Evolutionary conservation across 106 monocot species (phyloP).

Genomic region (Agapanthus africanus): DNA sequence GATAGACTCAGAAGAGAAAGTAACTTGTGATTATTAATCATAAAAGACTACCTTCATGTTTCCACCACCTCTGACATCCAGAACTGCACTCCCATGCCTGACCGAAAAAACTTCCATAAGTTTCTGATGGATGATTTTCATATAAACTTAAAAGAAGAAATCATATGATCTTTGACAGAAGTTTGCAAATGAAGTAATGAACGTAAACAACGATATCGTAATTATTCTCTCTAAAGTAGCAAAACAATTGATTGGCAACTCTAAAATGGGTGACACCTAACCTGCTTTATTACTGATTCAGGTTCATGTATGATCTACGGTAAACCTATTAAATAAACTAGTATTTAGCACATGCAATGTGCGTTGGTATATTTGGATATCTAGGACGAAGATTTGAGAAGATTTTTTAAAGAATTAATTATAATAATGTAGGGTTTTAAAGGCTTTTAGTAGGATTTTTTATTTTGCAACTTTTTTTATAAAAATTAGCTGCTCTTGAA

Average conservation of each 20-base stretch:
- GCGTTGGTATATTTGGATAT: no score
- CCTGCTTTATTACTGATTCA: no score
- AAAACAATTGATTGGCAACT: neutral
- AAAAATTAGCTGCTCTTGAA: no score
- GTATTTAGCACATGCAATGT: no score
- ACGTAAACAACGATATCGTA: neutral
- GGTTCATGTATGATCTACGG: no score
- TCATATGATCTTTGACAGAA: neutral
- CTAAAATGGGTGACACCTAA: no score
- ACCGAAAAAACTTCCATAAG: neutral
- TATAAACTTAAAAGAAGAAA: neutral
- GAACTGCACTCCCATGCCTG: slow-evolving; percentile 80
- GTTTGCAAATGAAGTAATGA: neutral
- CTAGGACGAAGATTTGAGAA: no score
- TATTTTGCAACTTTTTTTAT: no score
- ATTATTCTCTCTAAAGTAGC: neutral
- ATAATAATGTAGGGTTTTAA: no score
- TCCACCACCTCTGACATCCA: slow-evolving; percentile 71
- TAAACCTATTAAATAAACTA: no score
- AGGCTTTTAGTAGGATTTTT: no score
- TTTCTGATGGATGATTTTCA: neutral
- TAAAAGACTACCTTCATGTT: slow-evolving; percentile 99
- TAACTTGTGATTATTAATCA: neutral
- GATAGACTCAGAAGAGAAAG: neutral
- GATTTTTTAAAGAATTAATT: no score